Evolutionary conservation across 768 basidiomycete species (phyloP), one percentile per base, ranked within the genome.

Genomic region (Multifurca ochricompacta): DNA sequence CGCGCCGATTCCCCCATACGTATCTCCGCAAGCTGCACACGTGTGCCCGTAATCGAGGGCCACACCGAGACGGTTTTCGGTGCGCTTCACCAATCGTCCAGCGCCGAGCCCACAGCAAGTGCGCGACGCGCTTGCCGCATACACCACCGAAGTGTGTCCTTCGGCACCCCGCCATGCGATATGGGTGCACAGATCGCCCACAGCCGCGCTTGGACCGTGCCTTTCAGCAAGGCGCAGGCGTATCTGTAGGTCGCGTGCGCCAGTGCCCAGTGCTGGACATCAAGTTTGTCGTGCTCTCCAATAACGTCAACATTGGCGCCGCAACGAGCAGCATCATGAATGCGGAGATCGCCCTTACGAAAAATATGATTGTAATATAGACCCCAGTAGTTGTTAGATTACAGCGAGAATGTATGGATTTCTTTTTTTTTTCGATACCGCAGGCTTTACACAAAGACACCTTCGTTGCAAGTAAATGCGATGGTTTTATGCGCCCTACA

Each of bases 271-370:
- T 99, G 23, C 68, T 99, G 47, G 96, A 99, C 67, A 79, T 98
- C 76, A 96, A 96, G 73, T 96, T 97, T 65, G 87, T 96, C 35
- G 85, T 91, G 25, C 74, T 98, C 48, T 79, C 85, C 56, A 94
- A 96, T 69, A 98, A 98, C 65, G 94, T 97, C 58, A 82, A 83
- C 51, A 89, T 97, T 61, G 95, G 96, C 7, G 95, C 96, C 19
- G 95, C 96, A 47, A 99, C 96, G 45, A 92, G 89, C 59, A 91
- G 87, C 60, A 88, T 99, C 66, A 94, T 98, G 64, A 99, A 98
- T 66, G 95, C 95, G 2, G 93, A 97, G 73, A 71, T 87, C n/a
- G 93, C 93, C n/a, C 80, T 92, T 6, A 67, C 85, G 37, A 91
- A 85, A 70, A 87, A 86, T 14, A 56, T 82, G 43, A 55, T 77